A percentile compares a stretch with the other conserved stretches of the same genome.
These are phyloP conservation scores for Ajuga chamaepitys DNA, from an alignment of 257 asterid species.

Conservation along the genomic window DNA sequence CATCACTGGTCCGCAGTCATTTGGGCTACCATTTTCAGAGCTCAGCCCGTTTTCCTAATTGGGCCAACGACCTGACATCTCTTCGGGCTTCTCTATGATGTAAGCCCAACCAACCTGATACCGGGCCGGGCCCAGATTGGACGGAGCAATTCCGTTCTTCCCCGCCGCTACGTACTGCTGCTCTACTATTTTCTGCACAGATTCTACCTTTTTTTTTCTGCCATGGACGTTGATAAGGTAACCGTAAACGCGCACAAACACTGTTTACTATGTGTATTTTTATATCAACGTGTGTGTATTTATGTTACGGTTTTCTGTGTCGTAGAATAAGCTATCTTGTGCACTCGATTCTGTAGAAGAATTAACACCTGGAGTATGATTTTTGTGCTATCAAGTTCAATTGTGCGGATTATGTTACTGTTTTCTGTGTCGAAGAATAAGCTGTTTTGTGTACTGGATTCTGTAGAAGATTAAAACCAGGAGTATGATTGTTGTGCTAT, in stretches of 20 bases:
- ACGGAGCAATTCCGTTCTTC: neutral
- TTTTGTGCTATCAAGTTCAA: neutral
- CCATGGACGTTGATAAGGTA: constrained; percentile 26
- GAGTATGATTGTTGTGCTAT: neutral
- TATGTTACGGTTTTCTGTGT: neutral
- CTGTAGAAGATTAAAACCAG: neutral
- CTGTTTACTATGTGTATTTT: neutral
- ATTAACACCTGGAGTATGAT: neutral
- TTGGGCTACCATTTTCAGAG: too few relatives aligned
- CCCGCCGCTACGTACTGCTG: constrained; percentile 8
- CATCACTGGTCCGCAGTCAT: too few relatives aligned
- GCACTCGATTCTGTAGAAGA: neutral
- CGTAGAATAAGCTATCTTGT: neutral
- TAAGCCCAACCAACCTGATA: too few relatives aligned
- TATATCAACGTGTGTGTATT: neutral
- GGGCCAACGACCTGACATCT: too few relatives aligned
- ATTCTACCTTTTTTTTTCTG: neutral
- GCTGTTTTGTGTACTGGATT: neutral
- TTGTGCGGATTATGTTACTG: too few relatives aligned
- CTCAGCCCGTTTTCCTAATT: too few relatives aligned
- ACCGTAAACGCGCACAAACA: neutral
- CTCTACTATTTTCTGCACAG: neutral
- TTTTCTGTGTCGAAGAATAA: neutral
- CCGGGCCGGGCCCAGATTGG: too few relatives aligned
- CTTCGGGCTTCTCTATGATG: too few relatives aligned